Base-by-base conservation (phyloP, 805 yeast species). In the Nakazawaea wickerhamii region DNA sequence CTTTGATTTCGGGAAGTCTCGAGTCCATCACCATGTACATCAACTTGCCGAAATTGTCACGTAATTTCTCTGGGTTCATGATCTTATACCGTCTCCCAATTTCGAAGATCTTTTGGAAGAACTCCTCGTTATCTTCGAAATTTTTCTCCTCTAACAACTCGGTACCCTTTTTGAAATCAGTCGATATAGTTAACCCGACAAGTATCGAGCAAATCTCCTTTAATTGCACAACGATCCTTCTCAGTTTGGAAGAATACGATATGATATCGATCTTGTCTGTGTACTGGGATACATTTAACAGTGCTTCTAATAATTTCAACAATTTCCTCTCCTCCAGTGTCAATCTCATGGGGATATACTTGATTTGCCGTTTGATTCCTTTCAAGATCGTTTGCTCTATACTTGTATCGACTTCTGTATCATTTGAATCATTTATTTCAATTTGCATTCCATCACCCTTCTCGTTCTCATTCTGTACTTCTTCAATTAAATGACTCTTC, bases 21-120 rank as follows among this genome's bases (percentile, higher is more conserved):
- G 93, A 84, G 59, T 84, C 95, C 93, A 85, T 84, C 28, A 84
- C 79, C 84, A 84, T 85, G 59, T 84, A 84, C 63, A 85, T 81
- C 44, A 85, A 64, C 53, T 84, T 84, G 36, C 95, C 95, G 58
- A 79, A 85, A 4, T 79, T 79, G 53, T 81, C 85, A 48, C 89
- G 71, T 85, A 85, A 80, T 52, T 77, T 71, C 51, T 84, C 89
- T 0, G 95, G 95, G 54, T 84, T 84, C 89, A 84, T 81, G 52
- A 85, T 79, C 56, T 84, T 84, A 63, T 84, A 84, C 34, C 93
- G 69, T 52, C 93, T 68, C 19, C 93, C 93, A 47, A 84, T 77
- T 60, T 84, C 93, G 57, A 84, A 84, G 6, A 84, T 65, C 32
- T 61, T 63, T 55, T 84, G 71, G 58, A 78, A 84, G 89, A 90